Percentiles rank a stretch among this genome's conserved stretches.
These are phyloP conservation scores for Pulveroboletus sp. DNA, from an alignment of 768 basidiomycete species.

Conservation along the genomic window DNA sequence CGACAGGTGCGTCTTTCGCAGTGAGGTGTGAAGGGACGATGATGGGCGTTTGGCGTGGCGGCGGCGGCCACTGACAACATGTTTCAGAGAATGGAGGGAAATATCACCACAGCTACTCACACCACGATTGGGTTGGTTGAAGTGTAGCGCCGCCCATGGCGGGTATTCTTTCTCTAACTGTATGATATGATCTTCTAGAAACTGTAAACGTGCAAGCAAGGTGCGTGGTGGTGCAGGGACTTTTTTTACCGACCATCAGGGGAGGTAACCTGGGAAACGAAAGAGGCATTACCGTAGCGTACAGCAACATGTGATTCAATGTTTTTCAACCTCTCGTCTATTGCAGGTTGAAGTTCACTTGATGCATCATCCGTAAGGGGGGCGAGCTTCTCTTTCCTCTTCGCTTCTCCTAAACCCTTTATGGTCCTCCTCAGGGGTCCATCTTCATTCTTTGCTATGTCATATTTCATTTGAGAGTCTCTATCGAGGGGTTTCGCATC, in stretches of 20 bases:
- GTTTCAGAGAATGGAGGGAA: not conserved
- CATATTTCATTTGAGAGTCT: conserved; percentile 81
- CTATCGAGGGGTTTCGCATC: conserved; percentile 71
- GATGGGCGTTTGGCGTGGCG: conserved; percentile 73
- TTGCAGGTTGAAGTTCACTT: conserved; percentile 52
- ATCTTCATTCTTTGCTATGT: conserved; percentile 82
- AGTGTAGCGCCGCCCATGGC: conserved; percentile 86
- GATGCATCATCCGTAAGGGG: conserved; percentile 27
- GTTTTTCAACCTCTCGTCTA: conserved; percentile 62
- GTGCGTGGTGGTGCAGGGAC: conserved; percentile 71
- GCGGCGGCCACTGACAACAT: conserved; percentile 71
- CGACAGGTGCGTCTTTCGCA: conserved; percentile 23
- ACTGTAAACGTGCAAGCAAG: conserved; percentile 61
- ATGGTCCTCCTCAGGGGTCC: conserved; percentile 68
- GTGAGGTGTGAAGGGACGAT: conserved; percentile 72
- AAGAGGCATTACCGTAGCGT: conserved; percentile 57
- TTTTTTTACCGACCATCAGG: conserved; percentile 28
- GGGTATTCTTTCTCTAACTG: conserved; percentile 80
- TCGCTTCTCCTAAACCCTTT: conserved; percentile 26
- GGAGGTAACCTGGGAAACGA: not conserved
- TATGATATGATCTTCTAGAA: conserved; percentile 75
- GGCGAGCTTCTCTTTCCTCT: conserved; percentile 8
- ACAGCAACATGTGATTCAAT: conserved; percentile 72
- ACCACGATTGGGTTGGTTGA: conserved; percentile 79
- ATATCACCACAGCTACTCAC: conserved; percentile 43